phyloP scores from a whole-genome alignment of 106 monocot genomes.

The Narthecium ossifragum region DNA sequence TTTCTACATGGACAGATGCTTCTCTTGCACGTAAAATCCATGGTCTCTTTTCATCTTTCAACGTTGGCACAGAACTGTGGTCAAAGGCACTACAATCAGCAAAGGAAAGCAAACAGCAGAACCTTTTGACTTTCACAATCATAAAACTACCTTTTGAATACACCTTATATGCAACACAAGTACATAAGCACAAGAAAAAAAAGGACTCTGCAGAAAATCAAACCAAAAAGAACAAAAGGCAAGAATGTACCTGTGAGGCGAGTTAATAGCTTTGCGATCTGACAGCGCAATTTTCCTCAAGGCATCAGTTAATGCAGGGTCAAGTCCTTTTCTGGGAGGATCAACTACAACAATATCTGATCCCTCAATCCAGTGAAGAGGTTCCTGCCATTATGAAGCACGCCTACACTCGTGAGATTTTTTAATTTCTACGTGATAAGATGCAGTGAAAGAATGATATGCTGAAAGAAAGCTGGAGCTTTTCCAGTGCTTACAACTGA shows the following conservation, averaged over 20 bases:
- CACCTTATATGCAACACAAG: no score
- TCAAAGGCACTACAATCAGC: no score
- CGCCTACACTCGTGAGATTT: not conserved
- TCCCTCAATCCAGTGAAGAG: slow-evolving; percentile 86
- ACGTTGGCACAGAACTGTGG: slow-evolving; percentile 50
- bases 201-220: not conserved
- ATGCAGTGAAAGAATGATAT: no score
- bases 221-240: not conserved
- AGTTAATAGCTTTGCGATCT: slow-evolving; percentile 18
- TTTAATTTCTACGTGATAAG: no score
- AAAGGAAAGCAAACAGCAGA: no score
- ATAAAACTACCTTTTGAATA: no score
- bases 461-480: not conserved
- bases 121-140: no score
- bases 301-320: slow-evolving; percentile 57
- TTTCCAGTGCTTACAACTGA: slow-evolving; percentile 52
- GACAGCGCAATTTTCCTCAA: slow-evolving; percentile 37
- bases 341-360: slow-evolving; percentile 94
- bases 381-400: slow-evolving; percentile 52
- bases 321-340: slow-evolving; percentile 96
- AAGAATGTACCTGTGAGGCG: slow-evolving; percentile 39
- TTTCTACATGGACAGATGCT: slow-evolving; percentile 73
- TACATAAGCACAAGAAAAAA: no score
- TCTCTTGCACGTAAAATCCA: slow-evolving; percentile 93
- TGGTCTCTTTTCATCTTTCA: slow-evolving; percentile 92